These are phyloP conservation scores for Parachlorella kessleri DNA, from an alignment of 139 green algal genomes.

Conservation along the genomic window DNA sequence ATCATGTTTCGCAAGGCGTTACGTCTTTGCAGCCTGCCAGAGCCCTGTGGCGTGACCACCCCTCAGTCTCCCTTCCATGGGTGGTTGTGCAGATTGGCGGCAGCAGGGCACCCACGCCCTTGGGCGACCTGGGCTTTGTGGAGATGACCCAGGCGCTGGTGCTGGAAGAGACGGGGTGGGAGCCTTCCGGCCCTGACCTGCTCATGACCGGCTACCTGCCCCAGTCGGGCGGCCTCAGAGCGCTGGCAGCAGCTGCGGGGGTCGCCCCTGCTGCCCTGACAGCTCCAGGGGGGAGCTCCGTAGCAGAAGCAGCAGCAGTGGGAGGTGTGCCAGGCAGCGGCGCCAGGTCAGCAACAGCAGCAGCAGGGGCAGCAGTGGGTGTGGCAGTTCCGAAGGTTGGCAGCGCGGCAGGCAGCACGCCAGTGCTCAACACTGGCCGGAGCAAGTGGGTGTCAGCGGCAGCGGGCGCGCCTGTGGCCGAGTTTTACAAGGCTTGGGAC, in stretches of 20 bases:
- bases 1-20: too few relatives aligned
- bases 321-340: background rate
- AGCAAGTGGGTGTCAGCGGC: background rate
- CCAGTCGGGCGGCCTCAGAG: constrained; percentile 56
- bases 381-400: constrained; percentile 8
- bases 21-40: too few relatives aligned
- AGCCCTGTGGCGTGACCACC: too few relatives aligned
- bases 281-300: background rate
- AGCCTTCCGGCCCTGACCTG: constrained; percentile 80
- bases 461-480: constrained; percentile 12
- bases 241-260: constrained; percentile 21
- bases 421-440: background rate
- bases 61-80: too few relatives aligned
- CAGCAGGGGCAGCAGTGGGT: background rate
- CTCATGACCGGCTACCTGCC: constrained; percentile 91
- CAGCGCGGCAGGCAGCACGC: background rate
- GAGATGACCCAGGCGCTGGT: constrained; percentile 95
- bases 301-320: constrained; percentile 13
- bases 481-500: constrained; percentile 99
- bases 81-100: constrained; percentile 67
- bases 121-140: constrained; percentile 96
- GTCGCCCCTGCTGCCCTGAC: background rate
- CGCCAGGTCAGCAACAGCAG: background rate
- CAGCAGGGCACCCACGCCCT: constrained; percentile 83
- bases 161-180: constrained; percentile 68